A percentile compares a stretch with the other conserved stretches of the same genome.
Evolutionary conservation across 2,329 filamentous ascomycete genomes (phyloP).

Genomic region (Albophoma yamanashiensis): DNA sequence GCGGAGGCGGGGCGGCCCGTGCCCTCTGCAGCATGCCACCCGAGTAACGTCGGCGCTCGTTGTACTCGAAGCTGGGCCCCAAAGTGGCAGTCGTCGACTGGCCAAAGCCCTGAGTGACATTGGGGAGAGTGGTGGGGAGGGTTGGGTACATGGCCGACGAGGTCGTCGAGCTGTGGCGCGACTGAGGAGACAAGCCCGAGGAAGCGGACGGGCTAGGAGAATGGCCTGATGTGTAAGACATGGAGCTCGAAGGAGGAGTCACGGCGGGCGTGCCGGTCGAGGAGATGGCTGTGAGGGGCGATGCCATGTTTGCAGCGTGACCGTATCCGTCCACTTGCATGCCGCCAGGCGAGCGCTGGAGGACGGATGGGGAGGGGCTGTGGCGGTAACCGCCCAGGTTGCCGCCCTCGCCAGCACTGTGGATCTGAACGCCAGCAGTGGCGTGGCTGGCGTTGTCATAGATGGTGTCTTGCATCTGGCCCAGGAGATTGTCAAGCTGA

Average conservation of each 20-base stretch:
- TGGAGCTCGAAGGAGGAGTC: conserved; percentile 63
- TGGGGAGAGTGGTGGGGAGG: conserved; percentile 42
- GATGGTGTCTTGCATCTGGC: conserved; percentile 91
- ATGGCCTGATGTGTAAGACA: conserved; percentile 70
- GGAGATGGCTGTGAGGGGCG: conserved; percentile 46
- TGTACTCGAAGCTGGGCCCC: conserved; percentile 53
- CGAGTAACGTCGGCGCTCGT: conserved; percentile 54
- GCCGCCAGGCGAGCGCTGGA: conserved; percentile 23
- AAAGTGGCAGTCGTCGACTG: conserved; percentile 62
- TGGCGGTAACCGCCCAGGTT: conserved; percentile 45
- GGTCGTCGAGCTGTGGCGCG: conserved; percentile 47
- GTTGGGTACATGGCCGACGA: conserved; percentile 64
- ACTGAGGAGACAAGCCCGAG: conserved; percentile 57
- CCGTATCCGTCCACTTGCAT: conserved; percentile 25
- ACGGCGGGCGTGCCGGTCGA: conserved; percentile 64
- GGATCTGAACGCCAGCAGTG: conserved; percentile 67
- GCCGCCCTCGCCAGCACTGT: conserved; percentile 54
- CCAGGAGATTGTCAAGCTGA: conserved; percentile 88
- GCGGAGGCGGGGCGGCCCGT: conserved; percentile 31
- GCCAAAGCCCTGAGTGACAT: conserved; percentile 59
- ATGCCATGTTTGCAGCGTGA: conserved; percentile 45
- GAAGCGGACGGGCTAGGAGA: conserved; percentile 59
- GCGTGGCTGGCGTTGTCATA: conserved; percentile 86
- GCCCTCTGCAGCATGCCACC: conserved; percentile 57
- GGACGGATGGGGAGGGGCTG: conserved; percentile 40